A percentile compares a stretch with the other conserved stretches of the same genome.
phyloP scores from a whole-genome alignment of 2,329 filamentous ascomycete species.

The Orbilia brochopaga region DNA sequence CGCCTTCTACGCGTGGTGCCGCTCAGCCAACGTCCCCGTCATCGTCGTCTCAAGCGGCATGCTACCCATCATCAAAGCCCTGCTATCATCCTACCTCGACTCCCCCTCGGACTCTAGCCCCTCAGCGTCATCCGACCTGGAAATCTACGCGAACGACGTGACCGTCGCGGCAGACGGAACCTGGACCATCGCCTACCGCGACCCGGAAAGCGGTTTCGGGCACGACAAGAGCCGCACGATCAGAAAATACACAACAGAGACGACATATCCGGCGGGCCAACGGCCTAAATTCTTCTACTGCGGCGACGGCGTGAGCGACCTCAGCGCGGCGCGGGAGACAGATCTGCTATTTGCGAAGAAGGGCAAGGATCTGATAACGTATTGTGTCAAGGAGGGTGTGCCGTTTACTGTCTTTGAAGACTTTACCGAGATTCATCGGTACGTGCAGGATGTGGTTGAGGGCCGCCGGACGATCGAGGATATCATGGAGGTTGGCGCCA shows the following conservation, averaged over 20 bases:
- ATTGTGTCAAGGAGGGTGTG: slow-evolving; percentile 81
- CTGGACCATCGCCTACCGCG: slow-evolving; percentile 87
- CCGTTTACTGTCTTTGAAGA: slow-evolving; percentile 87
- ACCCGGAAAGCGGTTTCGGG: slow-evolving; percentile 81
- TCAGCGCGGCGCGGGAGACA: slow-evolving; percentile 89
- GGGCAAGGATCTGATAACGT: slow-evolving; percentile 86
- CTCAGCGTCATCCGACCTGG: slow-evolving; percentile 68
- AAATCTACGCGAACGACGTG: slow-evolving; percentile 90
- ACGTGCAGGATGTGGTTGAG: slow-evolving; percentile 73
- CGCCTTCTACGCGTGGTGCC: slow-evolving; percentile 83
- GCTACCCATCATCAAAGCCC: slow-evolving; percentile 84
- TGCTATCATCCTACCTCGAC: slow-evolving; percentile 82
- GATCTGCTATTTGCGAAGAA: slow-evolving; percentile 93
- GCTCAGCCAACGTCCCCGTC: slow-evolving; percentile 82
- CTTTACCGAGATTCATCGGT: slow-evolving; percentile 78
- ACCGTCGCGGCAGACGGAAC: slow-evolving; percentile 78
- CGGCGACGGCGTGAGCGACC: slow-evolving; percentile 89
- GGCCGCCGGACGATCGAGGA: slow-evolving; percentile 38
- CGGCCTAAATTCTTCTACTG: slow-evolving; percentile 91
- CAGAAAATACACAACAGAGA: slow-evolving; percentile 79
- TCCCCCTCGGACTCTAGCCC: slow-evolving; percentile 69
- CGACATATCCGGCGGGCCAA: slow-evolving; percentile 61
- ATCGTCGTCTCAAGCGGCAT: slow-evolving; percentile 93
- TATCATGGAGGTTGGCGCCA: slow-evolving; percentile 7
- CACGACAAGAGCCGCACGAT: slow-evolving; percentile 96